A percentile compares a stretch with the other conserved stretches of the same genome.
Conservation (phyloP, 2,329 filamentous ascomycete species). For the Cercospora canescens region DNA sequence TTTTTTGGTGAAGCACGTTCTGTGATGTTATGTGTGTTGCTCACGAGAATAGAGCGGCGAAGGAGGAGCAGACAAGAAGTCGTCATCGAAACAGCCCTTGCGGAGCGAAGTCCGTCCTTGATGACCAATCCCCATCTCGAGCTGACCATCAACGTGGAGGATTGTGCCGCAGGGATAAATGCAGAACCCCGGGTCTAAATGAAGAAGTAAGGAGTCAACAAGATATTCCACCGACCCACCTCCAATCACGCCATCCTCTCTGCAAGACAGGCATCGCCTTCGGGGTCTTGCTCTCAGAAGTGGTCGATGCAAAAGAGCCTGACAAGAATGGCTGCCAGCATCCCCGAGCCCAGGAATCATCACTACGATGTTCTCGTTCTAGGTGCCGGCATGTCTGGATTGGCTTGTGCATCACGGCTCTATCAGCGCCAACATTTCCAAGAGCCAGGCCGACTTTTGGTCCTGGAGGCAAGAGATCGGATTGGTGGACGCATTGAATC, state of each 20-base stretch:
- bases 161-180: too few relatives aligned
- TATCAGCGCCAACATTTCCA: conserved; percentile 16
- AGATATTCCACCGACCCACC: too few relatives aligned
- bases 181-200: too few relatives aligned
- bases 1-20: not conserved
- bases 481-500: conserved; percentile 29
- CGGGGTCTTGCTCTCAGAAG: too few relatives aligned
- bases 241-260: too few relatives aligned
- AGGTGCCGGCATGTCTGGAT: conserved; percentile 29
- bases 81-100: not conserved
- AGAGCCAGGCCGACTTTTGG: conserved; percentile 18
- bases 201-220: too few relatives aligned
- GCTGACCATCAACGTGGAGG: not conserved
- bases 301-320: conserved; percentile 4
- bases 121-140: not conserved
- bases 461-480: conserved; percentile 27
- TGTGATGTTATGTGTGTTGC: not conserved
- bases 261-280: too few relatives aligned
- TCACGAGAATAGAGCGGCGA: not conserved
- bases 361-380: conserved; percentile 19
- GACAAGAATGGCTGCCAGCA: conserved; percentile 8
- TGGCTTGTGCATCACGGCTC: conserved; percentile 26
- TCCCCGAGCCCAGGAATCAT: not conserved
- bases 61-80: not conserved
- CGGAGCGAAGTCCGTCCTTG: not conserved